Evolutionary conservation across 768 basidiomycete species (phyloP), one percentile per base, ranked within the genome.

Genomic region (Pisolithus microcarpus): DNA sequence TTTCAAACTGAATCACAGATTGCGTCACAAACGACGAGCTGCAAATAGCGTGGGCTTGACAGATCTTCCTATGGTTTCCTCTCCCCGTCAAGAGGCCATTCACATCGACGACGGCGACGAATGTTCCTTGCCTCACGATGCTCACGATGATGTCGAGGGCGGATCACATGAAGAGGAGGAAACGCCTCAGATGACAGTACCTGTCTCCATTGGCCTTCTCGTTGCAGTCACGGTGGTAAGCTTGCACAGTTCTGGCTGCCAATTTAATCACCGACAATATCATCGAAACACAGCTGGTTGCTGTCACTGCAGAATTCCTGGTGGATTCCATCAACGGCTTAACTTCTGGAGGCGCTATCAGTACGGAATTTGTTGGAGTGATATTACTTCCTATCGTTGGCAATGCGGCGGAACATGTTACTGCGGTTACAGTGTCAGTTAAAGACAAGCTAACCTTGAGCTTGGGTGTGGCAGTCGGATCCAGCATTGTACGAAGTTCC

Each of bases 311-410:
- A 1, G 82, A 84, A 42, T 75, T 74, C 48, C 76, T 97, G 5
- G 90, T 97, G 4, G 81, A 78, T 58, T 89, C 89, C 4, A 94
- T 96, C 56, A 70, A 78, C 54, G 89, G 89, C 11, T 61, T 97
- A 36, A 85, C 87, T 0, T 60, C 58, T 0, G 59, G 60, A 0
- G 81, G 82, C 21, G 15, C 23, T 7, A 85, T 98, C 49, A 79
- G 72, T 52, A 78, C 80, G 53, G 88, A 87, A 64, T 98, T 92
- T 62, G 84, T 96, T 53, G 93, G 89, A 11, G 67, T 96, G 38
- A 86, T 87, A 57, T 72, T 98, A 13, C 76, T 98, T 7, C 95
- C 95, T 6, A 91, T 96, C 36, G 92, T 93, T 13, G 90, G 90
- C 18, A 92, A 91, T 62, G 87, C 90, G 6, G 91, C 88, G 50